These are phyloP conservation scores for Diaporthe velutina DNA, from an alignment of 2,329 filamentous ascomycete genomes.

Conservation along the genomic window DNA sequence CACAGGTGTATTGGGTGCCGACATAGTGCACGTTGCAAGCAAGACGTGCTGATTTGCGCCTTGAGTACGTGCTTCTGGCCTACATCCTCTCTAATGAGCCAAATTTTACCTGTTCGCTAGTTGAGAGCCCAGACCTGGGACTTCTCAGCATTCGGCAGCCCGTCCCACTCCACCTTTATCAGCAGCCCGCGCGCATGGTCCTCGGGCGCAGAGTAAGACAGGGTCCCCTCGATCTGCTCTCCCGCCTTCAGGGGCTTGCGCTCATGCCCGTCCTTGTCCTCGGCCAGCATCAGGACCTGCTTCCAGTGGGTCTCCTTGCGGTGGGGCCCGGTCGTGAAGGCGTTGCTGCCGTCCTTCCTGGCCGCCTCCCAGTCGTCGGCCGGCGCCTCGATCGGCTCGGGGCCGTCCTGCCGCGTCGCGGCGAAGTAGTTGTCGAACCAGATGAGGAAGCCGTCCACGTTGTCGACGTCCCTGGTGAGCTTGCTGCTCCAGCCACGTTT, in stretches of 20 bases:
- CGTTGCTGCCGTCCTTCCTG: slow-evolving; percentile 71
- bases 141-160: slow-evolving; percentile 44
- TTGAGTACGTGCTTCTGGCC: not conserved
- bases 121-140: slow-evolving; percentile 66
- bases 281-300: slow-evolving; percentile 81
- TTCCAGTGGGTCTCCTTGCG: slow-evolving; percentile 90
- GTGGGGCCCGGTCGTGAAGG: slow-evolving; percentile 88
- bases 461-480: slow-evolving; percentile 72
- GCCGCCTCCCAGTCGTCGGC: slow-evolving; percentile 73
- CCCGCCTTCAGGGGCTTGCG: slow-evolving; percentile 61
- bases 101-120: slow-evolving; percentile 44
- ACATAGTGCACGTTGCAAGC: too few relatives aligned
- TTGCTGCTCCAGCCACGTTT: slow-evolving; percentile 74
- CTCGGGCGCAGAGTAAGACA: slow-evolving; percentile 78
- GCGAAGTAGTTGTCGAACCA: slow-evolving; percentile 98
- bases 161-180: slow-evolving; percentile 74
- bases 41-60: too few relatives aligned
- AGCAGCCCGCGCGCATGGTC: slow-evolving; percentile 78
- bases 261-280: slow-evolving; percentile 62
- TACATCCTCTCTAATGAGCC: too few relatives aligned
- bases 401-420: slow-evolving; percentile 64
- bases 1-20: not conserved
- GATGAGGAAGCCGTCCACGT: slow-evolving; percentile 87
- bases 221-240: slow-evolving; percentile 72
- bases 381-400: slow-evolving; percentile 65